These are phyloP conservation scores for Sporothrix pseudoabietina DNA, from an alignment of 2,329 filamentous ascomycete genomes.

Conservation along the genomic window DNA sequence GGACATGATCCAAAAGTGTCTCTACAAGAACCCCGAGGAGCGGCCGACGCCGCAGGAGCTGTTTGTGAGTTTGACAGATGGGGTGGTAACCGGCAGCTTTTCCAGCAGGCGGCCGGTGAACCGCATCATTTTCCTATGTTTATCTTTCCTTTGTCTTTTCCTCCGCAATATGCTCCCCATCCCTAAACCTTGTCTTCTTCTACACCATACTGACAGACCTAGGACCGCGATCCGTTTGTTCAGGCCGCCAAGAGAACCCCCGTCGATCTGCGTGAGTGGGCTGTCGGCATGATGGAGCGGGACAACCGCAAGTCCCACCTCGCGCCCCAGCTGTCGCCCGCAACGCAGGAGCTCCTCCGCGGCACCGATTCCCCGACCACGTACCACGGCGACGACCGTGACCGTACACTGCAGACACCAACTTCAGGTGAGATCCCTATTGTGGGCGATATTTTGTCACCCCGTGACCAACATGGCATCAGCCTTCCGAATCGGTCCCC, in stretches of 20 bases:
- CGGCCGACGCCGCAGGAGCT: conserved; percentile 91
- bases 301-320: conserved; percentile 96
- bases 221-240: conserved; percentile 93
- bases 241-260: conserved; percentile 96
- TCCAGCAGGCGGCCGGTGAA: background rate
- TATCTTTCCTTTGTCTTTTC: background rate
- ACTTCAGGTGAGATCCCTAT: conserved; percentile 74
- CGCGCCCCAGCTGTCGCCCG: conserved; percentile 75
- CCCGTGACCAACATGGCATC: conserved; percentile 50
- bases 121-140: background rate
- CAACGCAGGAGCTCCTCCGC: conserved; percentile 74
- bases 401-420: conserved; percentile 59
- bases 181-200: background rate
- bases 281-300: conserved; percentile 87
- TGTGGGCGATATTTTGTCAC: conserved; percentile 58
- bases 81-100: background rate
- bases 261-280: conserved; percentile 91
- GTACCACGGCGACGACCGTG: conserved; percentile 50
- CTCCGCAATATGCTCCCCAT: too few relatives aligned
- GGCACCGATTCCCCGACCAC: conserved; percentile 60
- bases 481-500: conserved; percentile 55
- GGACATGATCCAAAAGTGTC: conserved; percentile 94
- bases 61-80: conserved; percentile 65
- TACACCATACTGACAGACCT: conserved; percentile 4
- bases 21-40: conserved; percentile 85